Evolutionary conservation across 352 stramenopile genomes (phyloP), one percentile per base, ranked within the genome.

Genomic region (Pythium insidiosum): DNA sequence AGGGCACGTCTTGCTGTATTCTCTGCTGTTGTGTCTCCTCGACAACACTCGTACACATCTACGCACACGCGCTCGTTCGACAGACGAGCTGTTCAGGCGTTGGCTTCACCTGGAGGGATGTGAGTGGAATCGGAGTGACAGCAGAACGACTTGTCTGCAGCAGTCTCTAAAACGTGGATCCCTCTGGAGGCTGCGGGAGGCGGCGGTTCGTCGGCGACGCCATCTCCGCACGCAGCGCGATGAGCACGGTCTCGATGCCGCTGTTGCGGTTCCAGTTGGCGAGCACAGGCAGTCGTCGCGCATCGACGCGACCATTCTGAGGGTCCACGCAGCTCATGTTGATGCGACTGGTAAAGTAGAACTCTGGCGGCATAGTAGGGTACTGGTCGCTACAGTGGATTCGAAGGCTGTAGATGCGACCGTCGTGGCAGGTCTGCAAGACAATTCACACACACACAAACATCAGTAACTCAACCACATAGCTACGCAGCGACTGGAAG

Each of bases 291-390:
- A 93, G 63, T 68, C 73, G 68, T 68, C 83, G 68, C 37, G 73
- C 65, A 37, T 93, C 68, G 36, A 97, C 80, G 38, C 81, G 73
- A 5, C 88, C 88, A 33, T 56, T 85, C 43, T 85, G 68, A 22
- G 80, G 74, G 61, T 98, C 91, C 51, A 99, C 95, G 63, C 90
- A 98, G 45, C 61, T 88, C 83, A 99, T 97, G 73, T 98, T 98
- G 68, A 99, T 97, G 61, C 92, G 91, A 47, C 90, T 97, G 46
- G 97, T 91, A 68, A 99, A 99, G 33, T 83, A 79, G 20, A 98
- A 87, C 37, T 94, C 68, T 6, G 96, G 96, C 29, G 95, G 93
- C 24, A 84, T 53, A 41, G 95, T 75, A n/a, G 96, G 95, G 62
- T 99, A 99, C 29, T 93, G 71, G 50, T 95, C 83, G 42, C 86